Percentiles rank a stretch among this genome's conserved stretches.
phyloP scores from a whole-genome alignment of 208 protist species.

The Tritrichomonas foetus region DNA sequence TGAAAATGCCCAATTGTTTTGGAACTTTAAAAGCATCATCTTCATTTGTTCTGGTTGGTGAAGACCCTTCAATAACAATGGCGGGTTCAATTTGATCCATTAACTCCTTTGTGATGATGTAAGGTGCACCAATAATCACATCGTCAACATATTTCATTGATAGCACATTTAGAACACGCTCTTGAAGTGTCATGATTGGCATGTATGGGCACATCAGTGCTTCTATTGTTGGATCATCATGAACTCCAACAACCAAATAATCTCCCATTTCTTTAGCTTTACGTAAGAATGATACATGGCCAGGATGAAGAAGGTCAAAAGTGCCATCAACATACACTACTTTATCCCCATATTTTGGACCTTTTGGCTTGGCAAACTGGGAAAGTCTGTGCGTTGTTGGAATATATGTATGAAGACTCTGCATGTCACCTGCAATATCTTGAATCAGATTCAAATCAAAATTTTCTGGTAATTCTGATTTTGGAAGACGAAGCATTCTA shows the following conservation, averaged over 20 bases:
- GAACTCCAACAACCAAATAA: conserved; percentile 88
- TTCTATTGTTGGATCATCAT: no score
- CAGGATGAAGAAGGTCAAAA: conserved; percentile 84
- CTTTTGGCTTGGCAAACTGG: conserved; percentile 74
- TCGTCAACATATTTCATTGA: conserved; percentile 90
- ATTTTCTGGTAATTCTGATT: conserved; percentile 55
- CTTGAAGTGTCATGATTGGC: conserved; percentile 97
- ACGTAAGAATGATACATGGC: conserved; percentile 63
- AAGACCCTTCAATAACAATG: background rate
- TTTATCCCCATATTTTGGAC: conserved; percentile 66
- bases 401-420: conserved; percentile 52
- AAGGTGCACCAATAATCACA: conserved; percentile 91
- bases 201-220: no score
- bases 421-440: background rate
- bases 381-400: conserved; percentile 83
- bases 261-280: conserved; percentile 76
- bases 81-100: conserved; percentile 56
- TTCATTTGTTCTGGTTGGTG: background rate
- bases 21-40: conserved; percentile 7
- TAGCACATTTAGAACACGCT: conserved; percentile 86
- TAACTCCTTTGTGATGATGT: conserved; percentile 74
- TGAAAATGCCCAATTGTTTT: conserved; percentile 23
- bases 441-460: background rate
- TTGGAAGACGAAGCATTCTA: conserved; percentile 86
- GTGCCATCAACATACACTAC: conserved; percentile 90